These are phyloP conservation scores for Mycena amicta DNA, from an alignment of 768 basidiomycete species.

Conservation along the genomic window DNA sequence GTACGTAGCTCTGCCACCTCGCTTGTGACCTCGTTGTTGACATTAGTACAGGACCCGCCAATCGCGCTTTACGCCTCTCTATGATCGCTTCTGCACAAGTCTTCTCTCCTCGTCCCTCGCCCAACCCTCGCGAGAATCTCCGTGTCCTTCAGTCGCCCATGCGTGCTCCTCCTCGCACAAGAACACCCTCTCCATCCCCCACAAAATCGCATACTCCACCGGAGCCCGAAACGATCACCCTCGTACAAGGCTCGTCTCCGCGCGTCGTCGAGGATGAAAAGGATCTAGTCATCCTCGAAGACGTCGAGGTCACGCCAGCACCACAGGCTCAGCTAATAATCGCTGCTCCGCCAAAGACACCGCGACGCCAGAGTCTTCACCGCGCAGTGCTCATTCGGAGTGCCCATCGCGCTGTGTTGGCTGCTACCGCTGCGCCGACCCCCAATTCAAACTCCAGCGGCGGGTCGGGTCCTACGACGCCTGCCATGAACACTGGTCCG, in stretches of 20 bases:
- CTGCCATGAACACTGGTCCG: neutral
- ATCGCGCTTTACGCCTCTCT: constrained; percentile 63
- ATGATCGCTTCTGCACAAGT: constrained; percentile 79
- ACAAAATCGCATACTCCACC: constrained; percentile 13
- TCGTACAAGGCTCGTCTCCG: constrained; percentile 68
- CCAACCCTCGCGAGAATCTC: constrained; percentile 64
- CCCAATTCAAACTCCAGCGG: neutral
- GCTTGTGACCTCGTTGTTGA: neutral
- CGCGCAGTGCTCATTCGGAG: constrained; percentile 71
- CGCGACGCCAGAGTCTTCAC: constrained; percentile 54
- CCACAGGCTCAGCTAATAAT: neutral
- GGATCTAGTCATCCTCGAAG: constrained; percentile 74
- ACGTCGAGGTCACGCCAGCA: constrained; percentile 43
- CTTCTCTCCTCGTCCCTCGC: constrained; percentile 65
- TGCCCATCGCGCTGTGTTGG: constrained; percentile 61
- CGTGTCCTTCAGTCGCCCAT: constrained; percentile 63
- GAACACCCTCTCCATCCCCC: constrained; percentile 25
- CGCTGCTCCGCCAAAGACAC: constrained; percentile 27
- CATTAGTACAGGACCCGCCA: constrained; percentile 37
- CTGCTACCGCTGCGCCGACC: constrained; percentile 37
- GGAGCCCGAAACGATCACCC: constrained; percentile 53
- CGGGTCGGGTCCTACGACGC: neutral
- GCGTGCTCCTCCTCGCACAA: constrained; percentile 39
- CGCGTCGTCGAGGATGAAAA: constrained; percentile 70
- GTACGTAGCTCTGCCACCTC: constrained; percentile 31